Evolutionary conservation across 176 grass and related monocot species (phyloP).

Genomic region (Oryza punctata): DNA sequence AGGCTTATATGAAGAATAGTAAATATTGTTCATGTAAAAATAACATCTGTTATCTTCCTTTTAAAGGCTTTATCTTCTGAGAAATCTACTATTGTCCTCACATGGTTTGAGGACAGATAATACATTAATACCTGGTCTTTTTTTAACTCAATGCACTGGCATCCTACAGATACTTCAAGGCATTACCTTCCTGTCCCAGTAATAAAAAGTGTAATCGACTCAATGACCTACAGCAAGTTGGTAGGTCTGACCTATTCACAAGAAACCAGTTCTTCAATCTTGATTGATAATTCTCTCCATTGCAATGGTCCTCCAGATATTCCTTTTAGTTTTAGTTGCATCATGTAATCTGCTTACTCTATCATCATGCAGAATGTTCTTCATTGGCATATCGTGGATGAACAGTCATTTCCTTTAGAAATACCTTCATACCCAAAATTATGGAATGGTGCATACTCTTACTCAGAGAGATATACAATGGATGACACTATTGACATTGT

Average conservation of each 20-base stretch:
- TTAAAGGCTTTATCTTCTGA: background rate
- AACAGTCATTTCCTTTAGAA: constrained; percentile 91
- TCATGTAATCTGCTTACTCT: constrained; percentile 14
- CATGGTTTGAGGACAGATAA: background rate
- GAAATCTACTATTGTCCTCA: background rate
- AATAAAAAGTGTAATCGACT: constrained; percentile 95
- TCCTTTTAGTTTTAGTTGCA: constrained; percentile 29
- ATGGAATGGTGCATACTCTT: constrained; percentile 87
- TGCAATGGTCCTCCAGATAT: background rate
- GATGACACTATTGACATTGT: constrained; percentile 88
- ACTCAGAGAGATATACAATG: constrained; percentile 92
- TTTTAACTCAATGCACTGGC: constrained; percentile 13
- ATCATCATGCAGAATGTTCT: constrained; percentile 74
- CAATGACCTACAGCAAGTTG: constrained; percentile 96
- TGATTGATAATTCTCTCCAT: background rate
- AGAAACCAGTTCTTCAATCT: background rate
- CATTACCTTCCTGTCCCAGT: constrained; percentile 93
- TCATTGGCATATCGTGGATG: constrained; percentile 97
- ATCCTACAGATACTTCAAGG: constrained; percentile 81
- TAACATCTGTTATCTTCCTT: no score
- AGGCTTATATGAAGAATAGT: background rate
- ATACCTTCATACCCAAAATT: constrained; percentile 94
- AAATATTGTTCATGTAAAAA: constrained; percentile 19
- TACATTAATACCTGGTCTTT: background rate
- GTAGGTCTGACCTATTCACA: constrained; percentile 45